phyloP scores from a whole-genome alignment of 2,329 filamentous ascomycete genomes.

The Trichophyton rubrum region DNA sequence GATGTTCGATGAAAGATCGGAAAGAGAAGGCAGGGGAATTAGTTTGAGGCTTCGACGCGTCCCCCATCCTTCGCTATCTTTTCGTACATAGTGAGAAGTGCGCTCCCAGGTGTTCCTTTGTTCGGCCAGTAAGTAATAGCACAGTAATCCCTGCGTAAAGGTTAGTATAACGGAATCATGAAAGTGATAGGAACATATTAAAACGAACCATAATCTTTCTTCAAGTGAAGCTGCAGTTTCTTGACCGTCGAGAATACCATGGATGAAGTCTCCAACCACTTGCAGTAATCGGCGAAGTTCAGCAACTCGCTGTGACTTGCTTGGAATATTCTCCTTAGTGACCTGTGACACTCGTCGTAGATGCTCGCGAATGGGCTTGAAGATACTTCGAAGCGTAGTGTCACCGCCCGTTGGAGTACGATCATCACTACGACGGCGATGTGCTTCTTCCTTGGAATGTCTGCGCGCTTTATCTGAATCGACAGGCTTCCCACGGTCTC shows the following conservation, averaged over 20 bases:
- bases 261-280: conserved; percentile 37
- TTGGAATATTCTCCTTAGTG: conserved; percentile 35
- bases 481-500: conserved; percentile 16
- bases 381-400: conserved; percentile 33
- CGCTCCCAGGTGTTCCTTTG: conserved; percentile 21
- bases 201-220: conserved; percentile 33
- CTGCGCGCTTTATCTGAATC: not conserved
- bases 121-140: conserved; percentile 37
- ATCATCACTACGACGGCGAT: conserved; percentile 17
- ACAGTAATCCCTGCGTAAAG: conserved; percentile 31
- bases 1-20: not conserved
- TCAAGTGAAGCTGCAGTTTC: conserved; percentile 30
- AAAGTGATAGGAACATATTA: not conserved
- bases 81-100: conserved; percentile 14
- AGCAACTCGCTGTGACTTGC: conserved; percentile 31
- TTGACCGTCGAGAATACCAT: conserved; percentile 27
- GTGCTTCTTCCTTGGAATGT: conserved; percentile 13
- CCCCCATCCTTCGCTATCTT: conserved; percentile 10
- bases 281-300: conserved; percentile 33
- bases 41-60: conserved; percentile 5
- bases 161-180: conserved; percentile 16
- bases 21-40: not conserved
- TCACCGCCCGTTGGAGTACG: conserved; percentile 24
- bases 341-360: conserved; percentile 33
- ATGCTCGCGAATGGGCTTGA: conserved; percentile 35